Base-by-base conservation (phyloP, 1,139 yeast species). In the Candida albicans region DNA sequence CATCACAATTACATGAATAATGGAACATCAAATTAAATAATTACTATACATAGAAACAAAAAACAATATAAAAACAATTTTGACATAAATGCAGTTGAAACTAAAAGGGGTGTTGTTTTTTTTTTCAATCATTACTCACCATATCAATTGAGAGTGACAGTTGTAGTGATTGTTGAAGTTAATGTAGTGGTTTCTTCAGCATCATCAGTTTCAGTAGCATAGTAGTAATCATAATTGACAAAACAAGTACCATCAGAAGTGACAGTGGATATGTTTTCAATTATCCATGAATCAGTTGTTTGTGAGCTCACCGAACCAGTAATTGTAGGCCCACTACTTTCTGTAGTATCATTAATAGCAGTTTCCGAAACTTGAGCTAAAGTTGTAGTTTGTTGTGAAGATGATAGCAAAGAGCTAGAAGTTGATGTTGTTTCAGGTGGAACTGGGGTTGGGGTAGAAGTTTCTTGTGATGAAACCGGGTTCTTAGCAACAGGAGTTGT, bases 151-250 rank as follows among this genome's bases (percentile, higher is more conserved):
- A 18, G 24, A 34, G 78, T 72, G 13, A 73, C 65, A 8, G 78
- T 73, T 9, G 65, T 54, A 50, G 60, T 64, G 31, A 71, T 53
- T 14, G 76, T 70, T 25, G 72, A 62, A 6, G 76, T 71, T 33
- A 67, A 58, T 3, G 73, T 69, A 11, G 75, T 68, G 35, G 70
- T 64, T 33, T 58, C 66, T 15, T 61, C 64, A 38, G 56, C 57
- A 22, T 56, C 70, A 12, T 56, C 70, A 12, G 62, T 54, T 46
- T 60, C 66, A 38, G 53, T 64, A 13, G 62, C 58, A 36, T 59
- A 61, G 54, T 73, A 71, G 57, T 71, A 73, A 52, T 72, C 76
- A 54, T 70, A 73, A 53, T 73, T 65, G 24, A 73, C 72, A 37
- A 63, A 52, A 52, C 79, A 73, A 18, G 70, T 68, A 41, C 67